These are phyloP conservation scores for Agaricus sinodeliciosus DNA, from an alignment of 768 basidiomycete genomes.

Conservation along the genomic window DNA sequence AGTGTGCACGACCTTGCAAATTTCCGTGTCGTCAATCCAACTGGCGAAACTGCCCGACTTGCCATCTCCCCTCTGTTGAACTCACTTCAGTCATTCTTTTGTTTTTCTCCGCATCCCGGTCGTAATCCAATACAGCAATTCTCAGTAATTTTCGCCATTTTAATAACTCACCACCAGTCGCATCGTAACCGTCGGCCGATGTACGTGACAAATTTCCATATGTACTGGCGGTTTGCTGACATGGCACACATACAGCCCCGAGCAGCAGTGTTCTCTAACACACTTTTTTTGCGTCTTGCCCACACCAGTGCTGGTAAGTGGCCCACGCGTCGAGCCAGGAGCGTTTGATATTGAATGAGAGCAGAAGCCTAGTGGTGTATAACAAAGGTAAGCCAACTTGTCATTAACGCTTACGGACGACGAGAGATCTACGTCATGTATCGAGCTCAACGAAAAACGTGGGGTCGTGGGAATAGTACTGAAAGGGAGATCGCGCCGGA, in stretches of 20 bases:
- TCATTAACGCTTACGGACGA: neutral
- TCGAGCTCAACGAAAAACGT: slow-evolving; percentile 34
- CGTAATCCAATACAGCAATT: slow-evolving; percentile 19
- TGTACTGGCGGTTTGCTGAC: neutral
- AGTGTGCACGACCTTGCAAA: slow-evolving; percentile 26
- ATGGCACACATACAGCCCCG: slow-evolving; percentile 4
- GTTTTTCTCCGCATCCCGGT: slow-evolving; percentile 18
- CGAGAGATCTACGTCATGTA: slow-evolving; percentile 21
- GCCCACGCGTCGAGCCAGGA: neutral
- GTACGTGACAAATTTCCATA: slow-evolving; percentile 6
- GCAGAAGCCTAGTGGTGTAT: slow-evolving; percentile 3
- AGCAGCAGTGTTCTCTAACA: neutral
- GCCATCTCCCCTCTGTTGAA: slow-evolving; percentile 21
- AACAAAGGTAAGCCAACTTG: slow-evolving; percentile 6
- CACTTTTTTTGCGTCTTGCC: slow-evolving; percentile 6
- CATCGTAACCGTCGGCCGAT: slow-evolving; percentile 17
- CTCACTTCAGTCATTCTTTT: slow-evolving; percentile 48
- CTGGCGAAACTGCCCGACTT: slow-evolving; percentile 27
- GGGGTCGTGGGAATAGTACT: slow-evolving; percentile 24
- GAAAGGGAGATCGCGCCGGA: slow-evolving; percentile 16
- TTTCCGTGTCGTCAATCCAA: slow-evolving; percentile 25
- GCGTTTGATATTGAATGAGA: neutral
- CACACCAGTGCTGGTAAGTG: slow-evolving; percentile 13
- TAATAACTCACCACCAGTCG: slow-evolving; percentile 14
- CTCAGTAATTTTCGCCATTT: slow-evolving; percentile 23